Evolutionary conservation across 2,329 filamentous ascomycete species (phyloP).

Genomic region (Apiospora arundinis): DNA sequence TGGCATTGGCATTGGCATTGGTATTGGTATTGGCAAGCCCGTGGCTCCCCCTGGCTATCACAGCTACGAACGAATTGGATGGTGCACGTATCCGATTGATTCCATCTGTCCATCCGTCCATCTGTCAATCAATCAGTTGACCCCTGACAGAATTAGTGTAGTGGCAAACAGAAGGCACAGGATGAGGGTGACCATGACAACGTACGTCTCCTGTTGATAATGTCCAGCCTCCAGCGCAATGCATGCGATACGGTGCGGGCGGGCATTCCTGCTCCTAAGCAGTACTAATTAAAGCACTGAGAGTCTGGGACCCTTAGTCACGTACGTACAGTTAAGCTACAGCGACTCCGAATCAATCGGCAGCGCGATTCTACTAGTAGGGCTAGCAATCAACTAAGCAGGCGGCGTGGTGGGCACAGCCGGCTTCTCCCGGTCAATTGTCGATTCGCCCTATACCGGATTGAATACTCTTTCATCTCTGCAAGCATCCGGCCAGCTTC

Average conservation of each 20-base stretch:
- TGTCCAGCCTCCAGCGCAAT: neutral
- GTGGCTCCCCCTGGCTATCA: neutral
- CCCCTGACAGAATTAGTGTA: neutral
- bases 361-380: neutral
- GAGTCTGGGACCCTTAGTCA: neutral
- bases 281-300: neutral
- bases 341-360: slow-evolving; percentile 9
- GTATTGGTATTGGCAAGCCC: neutral
- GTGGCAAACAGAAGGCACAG: neutral
- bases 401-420: neutral
- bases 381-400: neutral
- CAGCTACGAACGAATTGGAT: neutral
- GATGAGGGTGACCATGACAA: neutral
- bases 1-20: neutral
- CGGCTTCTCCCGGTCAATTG: slow-evolving; percentile 15
- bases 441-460: slow-evolving; percentile 2
- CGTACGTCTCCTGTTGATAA: neutral
- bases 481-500: slow-evolving; percentile 22
- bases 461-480: neutral
- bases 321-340: slow-evolving; percentile 17
- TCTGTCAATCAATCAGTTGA: neutral
- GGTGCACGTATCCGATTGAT: neutral
- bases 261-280: neutral
- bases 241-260: neutral
- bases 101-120: neutral